Conservation (phyloP, 108 stramenopile genomes). For the Chaetoceros muelleri region DNA sequence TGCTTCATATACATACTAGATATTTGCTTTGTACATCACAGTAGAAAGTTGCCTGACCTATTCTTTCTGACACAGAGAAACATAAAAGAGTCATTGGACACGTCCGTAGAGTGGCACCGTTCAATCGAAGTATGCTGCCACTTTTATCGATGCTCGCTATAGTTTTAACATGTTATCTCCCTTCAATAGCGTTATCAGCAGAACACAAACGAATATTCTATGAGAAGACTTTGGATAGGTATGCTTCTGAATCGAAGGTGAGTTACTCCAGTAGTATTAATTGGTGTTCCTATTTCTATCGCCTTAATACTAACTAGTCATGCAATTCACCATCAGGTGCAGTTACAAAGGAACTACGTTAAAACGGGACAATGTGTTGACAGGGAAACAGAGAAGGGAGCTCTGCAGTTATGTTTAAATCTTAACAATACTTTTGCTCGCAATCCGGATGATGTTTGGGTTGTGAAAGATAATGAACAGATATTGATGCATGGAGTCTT, state of each 20-base stretch:
- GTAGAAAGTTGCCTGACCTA: too few species aligned
- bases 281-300: background rate
- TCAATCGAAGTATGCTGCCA: too few species aligned
- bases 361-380: background rate
- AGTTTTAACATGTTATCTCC: too few species aligned
- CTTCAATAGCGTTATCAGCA: too few species aligned
- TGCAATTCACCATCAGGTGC: background rate
- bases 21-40: too few species aligned
- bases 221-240: background rate
- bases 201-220: background rate
- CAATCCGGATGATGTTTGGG: background rate
- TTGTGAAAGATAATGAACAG: background rate
- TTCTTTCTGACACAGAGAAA: too few species aligned
- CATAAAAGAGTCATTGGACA: too few species aligned
- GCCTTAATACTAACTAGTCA: background rate
- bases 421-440: background rate
- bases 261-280: background rate
- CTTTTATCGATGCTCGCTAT: too few species aligned
- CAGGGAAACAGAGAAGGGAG: background rate
- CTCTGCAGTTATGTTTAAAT: background rate
- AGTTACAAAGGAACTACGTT: background rate
- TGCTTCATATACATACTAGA: too few species aligned
- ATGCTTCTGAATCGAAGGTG: background rate
- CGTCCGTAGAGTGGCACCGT: too few species aligned
- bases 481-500: too few species aligned